Conservation (phyloP, 2,329 filamentous ascomycete genomes). For the Neonectria sp. region DNA sequence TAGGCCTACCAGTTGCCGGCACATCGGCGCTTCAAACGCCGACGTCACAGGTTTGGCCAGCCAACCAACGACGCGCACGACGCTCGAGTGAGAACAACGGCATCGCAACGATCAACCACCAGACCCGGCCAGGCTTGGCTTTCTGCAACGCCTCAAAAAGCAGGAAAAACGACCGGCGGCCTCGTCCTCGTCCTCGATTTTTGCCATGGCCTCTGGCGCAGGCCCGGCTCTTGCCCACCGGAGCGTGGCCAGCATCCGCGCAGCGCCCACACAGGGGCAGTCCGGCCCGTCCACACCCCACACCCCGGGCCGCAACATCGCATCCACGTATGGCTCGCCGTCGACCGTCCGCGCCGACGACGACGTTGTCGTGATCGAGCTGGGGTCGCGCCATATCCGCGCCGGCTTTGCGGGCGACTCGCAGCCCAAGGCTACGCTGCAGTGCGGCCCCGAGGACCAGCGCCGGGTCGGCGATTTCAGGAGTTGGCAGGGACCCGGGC, state of each 20-base stretch:
- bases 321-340: slow-evolving; percentile 71
- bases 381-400: slow-evolving; percentile 84
- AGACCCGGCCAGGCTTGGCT: slow-evolving; percentile 25
- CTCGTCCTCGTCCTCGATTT: neutral
- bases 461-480: slow-evolving; percentile 87
- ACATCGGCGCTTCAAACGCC: slow-evolving; percentile 48
- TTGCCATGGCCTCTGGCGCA: slow-evolving; percentile 61
- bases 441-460: slow-evolving; percentile 82
- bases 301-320: slow-evolving; percentile 71
- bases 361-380: slow-evolving; percentile 85
- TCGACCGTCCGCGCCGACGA: slow-evolving; percentile 81
- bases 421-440: slow-evolving; percentile 78
- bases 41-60: slow-evolving; percentile 36
- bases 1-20: slow-evolving; percentile 34
- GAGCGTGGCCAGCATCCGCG: slow-evolving; percentile 71
- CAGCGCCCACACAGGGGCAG: slow-evolving; percentile 54
- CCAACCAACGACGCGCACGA: slow-evolving; percentile 44
- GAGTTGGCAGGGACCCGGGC: slow-evolving; percentile 72
- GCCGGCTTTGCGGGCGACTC: slow-evolving; percentile 91
- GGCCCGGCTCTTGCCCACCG: slow-evolving; percentile 68
- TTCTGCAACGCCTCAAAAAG: slow-evolving; percentile 11
- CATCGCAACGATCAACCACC: slow-evolving; percentile 30
- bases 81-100: slow-evolving; percentile 33
- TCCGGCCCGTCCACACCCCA: slow-evolving; percentile 66
- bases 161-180: slow-evolving; percentile 2